These are phyloP conservation scores for Aleurites moluccanus DNA, from an alignment of 441 rosid species.

Conservation along the genomic window DNA sequence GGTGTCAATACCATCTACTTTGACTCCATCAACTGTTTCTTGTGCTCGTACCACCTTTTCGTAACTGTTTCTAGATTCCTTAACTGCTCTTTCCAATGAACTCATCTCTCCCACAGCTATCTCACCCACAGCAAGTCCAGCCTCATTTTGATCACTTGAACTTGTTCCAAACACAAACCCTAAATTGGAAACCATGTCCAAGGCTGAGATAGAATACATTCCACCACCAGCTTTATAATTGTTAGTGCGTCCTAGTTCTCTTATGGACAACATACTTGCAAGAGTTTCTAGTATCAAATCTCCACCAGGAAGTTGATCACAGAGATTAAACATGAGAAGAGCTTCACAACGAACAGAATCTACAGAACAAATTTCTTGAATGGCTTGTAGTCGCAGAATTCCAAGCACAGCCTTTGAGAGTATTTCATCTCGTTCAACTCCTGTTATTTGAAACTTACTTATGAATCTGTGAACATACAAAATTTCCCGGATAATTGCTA, in stretches of 20 bases:
- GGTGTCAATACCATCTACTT: slow-evolving; percentile 91
- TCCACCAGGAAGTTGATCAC: slow-evolving; percentile 96
- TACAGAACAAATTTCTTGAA: slow-evolving; percentile 62
- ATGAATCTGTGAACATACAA: slow-evolving; percentile 67
- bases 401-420: slow-evolving; percentile 87
- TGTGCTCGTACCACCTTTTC: slow-evolving; percentile 72
- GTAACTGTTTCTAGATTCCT: slow-evolving; percentile 71
- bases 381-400: slow-evolving; percentile 72
- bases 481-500: slow-evolving; percentile 74
- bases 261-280: slow-evolving; percentile 63
- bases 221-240: slow-evolving; percentile 45
- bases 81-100: slow-evolving; percentile 72
- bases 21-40: slow-evolving; percentile 84
- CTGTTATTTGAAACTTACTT: slow-evolving; percentile 56
- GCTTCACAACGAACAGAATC: slow-evolving; percentile 43
- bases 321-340: slow-evolving; percentile 81
- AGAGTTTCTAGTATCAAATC: slow-evolving; percentile 83
- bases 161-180: slow-evolving; percentile 70
- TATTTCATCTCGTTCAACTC: slow-evolving; percentile 63
- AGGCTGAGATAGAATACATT: slow-evolving; percentile 69
- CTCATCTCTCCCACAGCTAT: slow-evolving; percentile 81
- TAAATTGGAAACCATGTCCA: slow-evolving; percentile 68
- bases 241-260: slow-evolving; percentile 49
- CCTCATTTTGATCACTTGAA: slow-evolving; percentile 44
- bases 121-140: slow-evolving; percentile 71